Evolutionary conservation across 108 stramenopile genomes (phyloP).

Genomic region (Fistulifera solaris): DNA sequence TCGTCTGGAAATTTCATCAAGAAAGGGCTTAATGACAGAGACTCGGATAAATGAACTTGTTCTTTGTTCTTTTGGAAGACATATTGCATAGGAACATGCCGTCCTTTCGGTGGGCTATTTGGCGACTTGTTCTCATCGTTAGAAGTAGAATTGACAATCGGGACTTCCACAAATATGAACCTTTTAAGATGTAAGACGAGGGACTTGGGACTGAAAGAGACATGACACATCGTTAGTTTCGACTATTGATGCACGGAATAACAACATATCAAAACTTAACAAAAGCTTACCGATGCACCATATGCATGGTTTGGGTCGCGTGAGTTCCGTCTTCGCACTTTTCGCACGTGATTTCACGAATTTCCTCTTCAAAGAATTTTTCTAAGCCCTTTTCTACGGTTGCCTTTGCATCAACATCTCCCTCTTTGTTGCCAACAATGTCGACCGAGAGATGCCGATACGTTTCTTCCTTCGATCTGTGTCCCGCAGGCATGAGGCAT

Average conservation of each 20-base stretch:
- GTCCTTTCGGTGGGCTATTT: conserved; percentile 1
- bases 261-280: conserved; percentile 18
- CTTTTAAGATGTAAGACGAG: conserved; percentile 52
- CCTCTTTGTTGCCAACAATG: conserved; percentile 13
- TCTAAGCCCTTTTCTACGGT: conserved; percentile 39
- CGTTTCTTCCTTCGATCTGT: conserved; percentile 20
- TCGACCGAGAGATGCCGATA: conserved; percentile 43
- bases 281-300: conserved; percentile 7
- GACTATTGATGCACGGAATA: too few species aligned
- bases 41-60: conserved; percentile 23
- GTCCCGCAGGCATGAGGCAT: too few species aligned
- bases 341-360: conserved; percentile 75
- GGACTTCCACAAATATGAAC: conserved; percentile 36
- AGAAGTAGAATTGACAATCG: neutral
- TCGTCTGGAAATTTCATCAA: neutral
- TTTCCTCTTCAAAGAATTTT: conserved; percentile 56
- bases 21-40: conserved; percentile 14
- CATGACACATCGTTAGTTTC: conserved; percentile 22
- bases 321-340: conserved; percentile 35
- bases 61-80: conserved; percentile 44
- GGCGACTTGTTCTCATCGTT: conserved; percentile 35
- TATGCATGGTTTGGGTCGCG: conserved; percentile 3
- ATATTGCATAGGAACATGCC: neutral
- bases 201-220: conserved; percentile 28
- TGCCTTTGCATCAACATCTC: neutral